Conservation (phyloP, 768 basidiomycete genomes). For the Trametes meyenii region DNA sequence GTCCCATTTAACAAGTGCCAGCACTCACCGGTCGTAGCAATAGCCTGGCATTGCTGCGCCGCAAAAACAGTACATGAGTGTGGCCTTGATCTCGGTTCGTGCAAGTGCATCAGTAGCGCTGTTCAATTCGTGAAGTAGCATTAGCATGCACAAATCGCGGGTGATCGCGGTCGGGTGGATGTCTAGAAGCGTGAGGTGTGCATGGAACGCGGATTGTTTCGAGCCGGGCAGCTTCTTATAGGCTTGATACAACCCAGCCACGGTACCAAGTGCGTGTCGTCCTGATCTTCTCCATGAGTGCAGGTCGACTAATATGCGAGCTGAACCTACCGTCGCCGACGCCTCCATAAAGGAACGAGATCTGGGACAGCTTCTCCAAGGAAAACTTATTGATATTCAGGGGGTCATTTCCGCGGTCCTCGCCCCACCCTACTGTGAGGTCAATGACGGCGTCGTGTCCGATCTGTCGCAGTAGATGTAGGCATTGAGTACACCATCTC, state of each 20-base stretch:
- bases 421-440: slow-evolving; percentile 8
- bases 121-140: slow-evolving; percentile 18
- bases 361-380: background rate
- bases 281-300: slow-evolving; percentile 9
- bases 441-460: slow-evolving; percentile 21
- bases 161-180: slow-evolving; percentile 22
- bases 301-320: too few relatives aligned
- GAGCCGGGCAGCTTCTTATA: slow-evolving; percentile 1
- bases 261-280: slow-evolving; percentile 7
- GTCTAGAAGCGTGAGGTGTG: slow-evolving; percentile 26
- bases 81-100: slow-evolving; percentile 13
- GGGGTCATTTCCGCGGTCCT: background rate
- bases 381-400: slow-evolving; percentile 3
- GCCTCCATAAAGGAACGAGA: slow-evolving; percentile 25
- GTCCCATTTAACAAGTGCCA: background rate
- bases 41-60: slow-evolving; percentile 9
- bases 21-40: slow-evolving; percentile 7
- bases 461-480: background rate
- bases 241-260: slow-evolving; percentile 11
- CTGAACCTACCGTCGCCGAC: slow-evolving; percentile 26
- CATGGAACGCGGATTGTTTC: background rate
- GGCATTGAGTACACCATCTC: background rate
- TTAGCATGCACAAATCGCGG: slow-evolving; percentile 22
- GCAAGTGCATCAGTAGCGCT: background rate
- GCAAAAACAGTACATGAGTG: slow-evolving; percentile 11